Evolutionary conservation across 495 filamentous ascomycete genomes (phyloP).

Genomic region (Penicillium simplicissimum): DNA sequence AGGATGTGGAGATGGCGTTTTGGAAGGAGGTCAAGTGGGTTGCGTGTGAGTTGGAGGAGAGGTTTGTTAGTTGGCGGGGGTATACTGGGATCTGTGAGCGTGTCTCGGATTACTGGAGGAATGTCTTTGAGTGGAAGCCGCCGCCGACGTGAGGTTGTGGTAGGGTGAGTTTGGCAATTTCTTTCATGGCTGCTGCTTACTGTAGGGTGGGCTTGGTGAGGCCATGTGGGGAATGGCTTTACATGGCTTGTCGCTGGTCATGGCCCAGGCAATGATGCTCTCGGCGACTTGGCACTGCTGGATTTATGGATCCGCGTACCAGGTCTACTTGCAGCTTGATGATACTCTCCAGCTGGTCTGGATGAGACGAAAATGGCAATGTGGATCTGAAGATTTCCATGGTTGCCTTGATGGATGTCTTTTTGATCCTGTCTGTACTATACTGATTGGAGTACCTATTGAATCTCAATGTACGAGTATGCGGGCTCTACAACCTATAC

Average conservation of each 20-base stretch:
- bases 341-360: background rate
- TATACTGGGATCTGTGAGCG: constrained; percentile 34
- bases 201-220: background rate
- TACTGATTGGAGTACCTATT: background rate
- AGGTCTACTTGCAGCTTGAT: background rate
- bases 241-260: background rate
- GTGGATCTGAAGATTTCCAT: background rate
- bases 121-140: constrained; percentile 19
- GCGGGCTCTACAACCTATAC: too few species aligned
- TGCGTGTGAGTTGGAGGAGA: constrained; percentile 48
- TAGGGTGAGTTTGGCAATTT: background rate
- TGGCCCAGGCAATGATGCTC: background rate
- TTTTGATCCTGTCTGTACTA: background rate
- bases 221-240: background rate
- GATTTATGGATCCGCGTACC: background rate
- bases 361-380: background rate
- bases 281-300: background rate
- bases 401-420: background rate
- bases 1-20: constrained; percentile 51
- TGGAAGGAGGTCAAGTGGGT: constrained; percentile 52
- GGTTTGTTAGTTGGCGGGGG: constrained; percentile 37
- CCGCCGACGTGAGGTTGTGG: background rate
- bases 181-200: background rate
- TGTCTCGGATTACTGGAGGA: constrained; percentile 26
- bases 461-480: background rate